phyloP scores from a whole-genome alignment of 345 rosid genomes.

The Carallia brachiata region DNA sequence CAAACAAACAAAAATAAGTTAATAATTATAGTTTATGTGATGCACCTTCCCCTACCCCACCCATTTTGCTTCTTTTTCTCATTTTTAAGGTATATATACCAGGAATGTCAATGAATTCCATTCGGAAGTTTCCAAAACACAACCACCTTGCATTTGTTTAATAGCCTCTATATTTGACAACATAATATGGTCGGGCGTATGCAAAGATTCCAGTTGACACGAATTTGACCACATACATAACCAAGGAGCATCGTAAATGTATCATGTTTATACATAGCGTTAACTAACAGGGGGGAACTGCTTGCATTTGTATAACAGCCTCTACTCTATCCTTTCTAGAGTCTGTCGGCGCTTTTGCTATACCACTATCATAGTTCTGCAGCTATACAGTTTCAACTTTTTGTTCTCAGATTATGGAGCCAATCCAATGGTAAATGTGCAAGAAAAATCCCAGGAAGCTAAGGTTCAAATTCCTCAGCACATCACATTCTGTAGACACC shows the following conservation, averaged over 20 bases:
- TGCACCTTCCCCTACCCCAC: too few relatives aligned
- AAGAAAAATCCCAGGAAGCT: not conserved
- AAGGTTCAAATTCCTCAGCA: not conserved
- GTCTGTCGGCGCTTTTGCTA: not conserved
- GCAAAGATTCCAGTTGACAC: not conserved
- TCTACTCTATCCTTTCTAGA: not conserved
- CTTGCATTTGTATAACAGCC: not conserved
- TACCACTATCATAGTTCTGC: not conserved
- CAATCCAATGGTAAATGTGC: not conserved
- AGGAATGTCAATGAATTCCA: too few relatives aligned
- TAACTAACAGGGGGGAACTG: not conserved
- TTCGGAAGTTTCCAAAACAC: too few relatives aligned
- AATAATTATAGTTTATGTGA: too few relatives aligned
- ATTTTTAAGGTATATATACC: too few relatives aligned
- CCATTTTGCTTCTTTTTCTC: too few relatives aligned
- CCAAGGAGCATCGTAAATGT: not conserved
- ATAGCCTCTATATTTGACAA: too few relatives aligned
- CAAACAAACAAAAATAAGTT: too few relatives aligned
- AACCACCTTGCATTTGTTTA: too few relatives aligned
- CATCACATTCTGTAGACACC: not conserved
- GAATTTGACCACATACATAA: too few relatives aligned
- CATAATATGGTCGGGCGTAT: too few relatives aligned
- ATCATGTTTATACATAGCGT: not conserved
- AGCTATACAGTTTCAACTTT: not conserved
- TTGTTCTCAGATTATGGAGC: not conserved